A percentile compares a stretch with the other conserved stretches of the same genome.
Conservation (phyloP, 768 basidiomycete species). For the Leccinum longicurvipes region DNA sequence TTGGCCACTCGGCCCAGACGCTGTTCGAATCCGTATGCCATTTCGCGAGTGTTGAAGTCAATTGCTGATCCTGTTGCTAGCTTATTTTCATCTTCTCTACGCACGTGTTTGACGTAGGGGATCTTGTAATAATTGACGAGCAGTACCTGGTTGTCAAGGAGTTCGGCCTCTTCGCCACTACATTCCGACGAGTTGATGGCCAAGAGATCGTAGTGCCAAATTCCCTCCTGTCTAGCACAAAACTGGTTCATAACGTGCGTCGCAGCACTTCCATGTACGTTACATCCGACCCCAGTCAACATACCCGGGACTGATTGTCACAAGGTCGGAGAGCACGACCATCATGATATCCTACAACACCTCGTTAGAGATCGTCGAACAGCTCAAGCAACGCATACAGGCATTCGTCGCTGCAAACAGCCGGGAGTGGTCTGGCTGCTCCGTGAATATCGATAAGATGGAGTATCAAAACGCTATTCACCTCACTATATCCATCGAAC, state of each 20-base stretch:
- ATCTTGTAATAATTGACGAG: slow-evolving; percentile 75
- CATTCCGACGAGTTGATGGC: slow-evolving; percentile 76
- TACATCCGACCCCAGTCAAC: neutral
- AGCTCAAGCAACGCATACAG: slow-evolving; percentile 55
- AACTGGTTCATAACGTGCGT: slow-evolving; percentile 75
- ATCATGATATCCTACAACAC: slow-evolving; percentile 68
- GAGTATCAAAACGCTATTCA: slow-evolving; percentile 71
- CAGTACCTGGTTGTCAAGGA: slow-evolving; percentile 53
- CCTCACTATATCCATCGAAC: slow-evolving; percentile 68
- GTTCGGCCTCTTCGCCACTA: slow-evolving; percentile 77
- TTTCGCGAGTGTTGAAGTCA: neutral
- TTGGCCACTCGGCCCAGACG: slow-evolving; percentile 76
- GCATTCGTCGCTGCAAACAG: slow-evolving; percentile 59
- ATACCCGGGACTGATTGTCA: slow-evolving; percentile 4
- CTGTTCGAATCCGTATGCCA: slow-evolving; percentile 69
- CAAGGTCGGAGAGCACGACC: slow-evolving; percentile 65
- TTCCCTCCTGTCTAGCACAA: slow-evolving; percentile 62
- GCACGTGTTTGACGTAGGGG: slow-evolving; percentile 83
- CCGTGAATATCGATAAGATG: slow-evolving; percentile 75
- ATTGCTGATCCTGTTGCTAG: slow-evolving; percentile 32
- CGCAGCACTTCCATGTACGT: slow-evolving; percentile 71
- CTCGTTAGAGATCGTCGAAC: slow-evolving; percentile 66
- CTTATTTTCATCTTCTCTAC: slow-evolving; percentile 85
- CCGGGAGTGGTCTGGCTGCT: slow-evolving; percentile 68
- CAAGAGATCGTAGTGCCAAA: slow-evolving; percentile 81